Base-by-base conservation (phyloP, 208 protist genomes). In the Porcisia hertigi region DNA sequence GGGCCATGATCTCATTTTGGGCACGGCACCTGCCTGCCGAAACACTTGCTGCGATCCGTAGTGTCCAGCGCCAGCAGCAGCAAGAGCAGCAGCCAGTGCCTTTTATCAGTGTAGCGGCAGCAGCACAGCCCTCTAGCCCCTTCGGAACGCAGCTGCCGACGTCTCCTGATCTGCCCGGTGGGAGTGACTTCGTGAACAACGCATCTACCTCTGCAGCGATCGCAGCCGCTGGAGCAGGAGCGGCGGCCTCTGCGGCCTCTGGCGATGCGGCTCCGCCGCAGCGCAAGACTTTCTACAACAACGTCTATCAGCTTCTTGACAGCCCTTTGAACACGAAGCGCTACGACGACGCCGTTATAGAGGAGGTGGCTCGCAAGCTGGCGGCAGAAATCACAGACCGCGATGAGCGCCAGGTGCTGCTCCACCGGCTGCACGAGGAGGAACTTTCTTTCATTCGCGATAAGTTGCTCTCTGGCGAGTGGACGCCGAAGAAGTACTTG, bases 391-490 rank as follows among this genome's bases (percentile, higher is more conserved):
- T 98, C 2, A 59, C 74, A 1, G 75, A 93, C 45, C 80, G 88
- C 34, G 94, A 98, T 65, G 94, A 97, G 69, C 96, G 95, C 23
- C 81, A 91, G 62, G 60, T 92, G 75, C 89, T 99, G 3, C 88
- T 96, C 41, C 69, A 97, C 66, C 92, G 96, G 25, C 90, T 99
- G 25, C 86, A 92, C 30, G 87, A 96, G 30, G 87, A 83, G 9
- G 86, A 90, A 14, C 85, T 92, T 47, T 63, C 75, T 6, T 80
- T 94, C 20, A 70, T 96, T 6, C 96, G 97, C 53, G 96, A 92
- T 2, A 86, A 97, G 43, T 96, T 99, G 0, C 96, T 99, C 60
- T 93, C 98, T 52, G 82, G 93, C 14, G 89, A 87, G 52, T 92
- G 97, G 79, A 87, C 77, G 39, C 81, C 98, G 34, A 88, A 92